These are phyloP conservation scores for Sporothrix luriei DNA, from an alignment of 2,329 filamentous ascomycete genomes.

Conservation along the genomic window DNA sequence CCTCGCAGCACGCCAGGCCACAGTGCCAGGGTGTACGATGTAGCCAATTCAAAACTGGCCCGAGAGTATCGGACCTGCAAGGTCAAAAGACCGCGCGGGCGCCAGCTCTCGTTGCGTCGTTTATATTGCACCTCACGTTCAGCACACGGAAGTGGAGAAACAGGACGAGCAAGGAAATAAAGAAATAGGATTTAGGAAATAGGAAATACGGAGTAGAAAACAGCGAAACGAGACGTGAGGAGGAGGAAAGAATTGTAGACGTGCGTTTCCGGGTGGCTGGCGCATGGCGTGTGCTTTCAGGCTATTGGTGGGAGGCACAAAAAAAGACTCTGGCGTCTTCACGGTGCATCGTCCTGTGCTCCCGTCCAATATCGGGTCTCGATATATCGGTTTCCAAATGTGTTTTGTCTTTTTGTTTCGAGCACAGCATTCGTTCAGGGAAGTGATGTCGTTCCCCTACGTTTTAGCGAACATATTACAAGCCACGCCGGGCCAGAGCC, in stretches of 20 bases:
- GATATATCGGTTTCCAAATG: not conserved
- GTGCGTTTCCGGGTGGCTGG: not conserved
- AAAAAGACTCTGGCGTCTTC: not conserved
- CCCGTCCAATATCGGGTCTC: not conserved
- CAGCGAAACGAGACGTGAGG: not conserved
- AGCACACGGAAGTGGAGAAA: not conserved
- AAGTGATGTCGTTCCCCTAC: not conserved
- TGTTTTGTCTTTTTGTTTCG: not conserved
- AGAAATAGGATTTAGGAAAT: not conserved
- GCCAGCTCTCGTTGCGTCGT: not conserved
- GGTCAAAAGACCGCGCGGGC: not conserved
- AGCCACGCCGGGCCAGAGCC: not conserved
- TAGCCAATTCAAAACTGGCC: conserved; percentile 8
- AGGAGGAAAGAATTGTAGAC: conserved; percentile 1
- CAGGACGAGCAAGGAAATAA: no score
- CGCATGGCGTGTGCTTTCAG: no score
- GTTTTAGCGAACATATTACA: not conserved
- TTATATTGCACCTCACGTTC: not conserved
- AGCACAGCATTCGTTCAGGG: not conserved
- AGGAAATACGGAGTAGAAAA: not conserved
- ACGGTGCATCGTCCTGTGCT: not conserved
- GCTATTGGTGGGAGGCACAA: not conserved
- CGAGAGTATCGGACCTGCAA: not conserved
- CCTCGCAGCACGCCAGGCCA: not conserved
- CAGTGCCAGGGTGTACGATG: not conserved